Evolutionary conservation across 306 rosid genomes (phyloP).

Genomic region (Quercus variabilis): DNA sequence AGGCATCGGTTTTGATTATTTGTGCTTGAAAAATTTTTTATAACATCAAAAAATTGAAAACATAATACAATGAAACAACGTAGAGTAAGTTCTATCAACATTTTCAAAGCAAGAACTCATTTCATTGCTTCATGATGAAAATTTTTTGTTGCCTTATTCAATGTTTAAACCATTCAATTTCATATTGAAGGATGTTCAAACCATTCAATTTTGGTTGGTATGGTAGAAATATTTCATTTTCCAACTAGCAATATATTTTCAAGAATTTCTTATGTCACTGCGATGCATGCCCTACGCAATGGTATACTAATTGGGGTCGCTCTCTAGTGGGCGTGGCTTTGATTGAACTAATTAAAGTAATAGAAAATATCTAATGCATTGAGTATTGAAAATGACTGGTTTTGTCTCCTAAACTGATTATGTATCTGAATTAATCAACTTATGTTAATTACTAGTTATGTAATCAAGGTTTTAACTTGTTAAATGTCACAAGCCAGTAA

Average conservation of each 20-base stretch:
- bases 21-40: too few species aligned
- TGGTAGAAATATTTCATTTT: slow-evolving; percentile 68
- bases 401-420: too few species aligned
- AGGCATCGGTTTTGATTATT: too few species aligned
- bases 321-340: slow-evolving; percentile 23
- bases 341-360: slow-evolving; percentile 18
- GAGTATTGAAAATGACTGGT: too few species aligned
- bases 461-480: too few species aligned
- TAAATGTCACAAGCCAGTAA: too few species aligned
- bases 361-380: too few species aligned
- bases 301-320: neutral
- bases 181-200: too few species aligned
- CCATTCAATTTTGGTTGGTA: slow-evolving; percentile 32
- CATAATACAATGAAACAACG: too few species aligned
- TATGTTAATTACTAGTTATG: too few species aligned
- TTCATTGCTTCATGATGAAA: slow-evolving; percentile 17
- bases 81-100: slow-evolving; percentile 10
- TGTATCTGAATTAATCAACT: too few species aligned
- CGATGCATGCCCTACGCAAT: slow-evolving; percentile 49
- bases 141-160: slow-evolving; percentile 49
- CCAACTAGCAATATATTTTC: slow-evolving; percentile 63
- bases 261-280: slow-evolving; percentile 51
- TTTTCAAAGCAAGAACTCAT: neutral
- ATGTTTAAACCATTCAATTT: slow-evolving; percentile 12
- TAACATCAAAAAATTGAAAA: too few species aligned